Evolutionary conservation across 1,284 basidiomycete genomes (phyloP), one percentile per base, ranked within the genome.

Genomic region (Pterulicium gracile): DNA sequence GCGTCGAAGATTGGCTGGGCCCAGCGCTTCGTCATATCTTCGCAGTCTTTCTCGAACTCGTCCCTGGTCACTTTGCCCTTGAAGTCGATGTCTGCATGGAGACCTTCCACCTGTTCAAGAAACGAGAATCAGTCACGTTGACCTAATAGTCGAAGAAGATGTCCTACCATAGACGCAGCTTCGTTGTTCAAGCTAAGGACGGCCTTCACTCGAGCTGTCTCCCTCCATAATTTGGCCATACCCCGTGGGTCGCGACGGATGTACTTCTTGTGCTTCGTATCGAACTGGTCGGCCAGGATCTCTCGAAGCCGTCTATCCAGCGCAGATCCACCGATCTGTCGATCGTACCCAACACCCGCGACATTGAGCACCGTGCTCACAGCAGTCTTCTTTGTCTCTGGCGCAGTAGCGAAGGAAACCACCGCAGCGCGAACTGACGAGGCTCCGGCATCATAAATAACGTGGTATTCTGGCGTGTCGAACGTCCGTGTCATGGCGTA

Each of bases 401-500:
- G 58, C 12, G 69, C 69, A n/a, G 81, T 74, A 41, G 73, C 71
- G 62, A 98, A 91, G 5, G 80, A 78, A 32, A 89, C 85, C 17
- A 99, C 70, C 0, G 93, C 93, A 0, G 94, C 93, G 21, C 84
- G 79, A 22, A 91, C 87, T 0, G 88, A 78, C 2, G 88, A 83
- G 2, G 93, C 88, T 32, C 96, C 95, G 1, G 91, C 87, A 58
- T 98, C 96, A 64, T 89, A 98, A 52, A 98, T 85, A 54, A 98
- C 66, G 60, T 98, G 93, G 61, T 83, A 79, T 62, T 96, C 93
- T 15, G 81, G 81, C 1, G 63, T 67, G 4, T 82, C 67, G 70
- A 98, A 98, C 0, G 77, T 76, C 27, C 94, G 78, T 1, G 91
- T 92, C 88, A 98, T 96, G 32, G 94, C 95, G 58, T 91, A 99